These are phyloP conservation scores for Myxozyma udenii DNA, from an alignment of 805 yeast species.

Conservation along the genomic window DNA sequence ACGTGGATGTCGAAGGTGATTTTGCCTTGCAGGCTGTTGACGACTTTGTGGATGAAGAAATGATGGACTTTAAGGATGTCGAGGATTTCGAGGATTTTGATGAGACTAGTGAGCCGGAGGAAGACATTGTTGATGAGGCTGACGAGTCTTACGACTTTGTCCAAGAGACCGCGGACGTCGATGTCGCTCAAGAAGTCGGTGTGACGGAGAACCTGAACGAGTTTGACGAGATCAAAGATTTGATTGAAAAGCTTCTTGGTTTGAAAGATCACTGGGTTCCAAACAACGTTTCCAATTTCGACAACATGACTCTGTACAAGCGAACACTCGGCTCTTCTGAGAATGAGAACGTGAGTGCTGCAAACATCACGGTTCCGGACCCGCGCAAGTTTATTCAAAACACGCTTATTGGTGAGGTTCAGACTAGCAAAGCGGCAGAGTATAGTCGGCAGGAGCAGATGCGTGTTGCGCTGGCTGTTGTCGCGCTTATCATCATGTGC, in stretches of 20 bases:
- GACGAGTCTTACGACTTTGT: background rate
- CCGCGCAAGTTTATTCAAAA: background rate
- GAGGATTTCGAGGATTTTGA: background rate
- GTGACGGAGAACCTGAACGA: no score
- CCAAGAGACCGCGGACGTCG: background rate
- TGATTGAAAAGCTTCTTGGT: no score
- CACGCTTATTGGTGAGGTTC: no score
- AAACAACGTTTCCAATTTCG: background rate
- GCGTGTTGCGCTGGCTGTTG: no score
- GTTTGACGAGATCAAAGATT: no score
- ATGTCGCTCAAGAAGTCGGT: no score
- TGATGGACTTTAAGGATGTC: background rate
- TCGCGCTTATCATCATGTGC: no score
- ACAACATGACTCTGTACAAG: background rate
- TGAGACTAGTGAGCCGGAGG: background rate
- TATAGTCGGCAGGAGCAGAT: no score
- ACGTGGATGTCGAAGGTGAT: background rate
- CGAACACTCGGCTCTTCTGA: background rate
- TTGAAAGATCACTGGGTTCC: no score
- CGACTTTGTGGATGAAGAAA: background rate
- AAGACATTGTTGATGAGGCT: background rate
- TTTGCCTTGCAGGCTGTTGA: background rate
- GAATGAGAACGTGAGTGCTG: no score
- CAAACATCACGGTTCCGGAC: background rate
- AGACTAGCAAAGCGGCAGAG: no score